Conservation (phyloP, 2,329 filamentous ascomycete species). For the Beauveria varroae region DNA sequence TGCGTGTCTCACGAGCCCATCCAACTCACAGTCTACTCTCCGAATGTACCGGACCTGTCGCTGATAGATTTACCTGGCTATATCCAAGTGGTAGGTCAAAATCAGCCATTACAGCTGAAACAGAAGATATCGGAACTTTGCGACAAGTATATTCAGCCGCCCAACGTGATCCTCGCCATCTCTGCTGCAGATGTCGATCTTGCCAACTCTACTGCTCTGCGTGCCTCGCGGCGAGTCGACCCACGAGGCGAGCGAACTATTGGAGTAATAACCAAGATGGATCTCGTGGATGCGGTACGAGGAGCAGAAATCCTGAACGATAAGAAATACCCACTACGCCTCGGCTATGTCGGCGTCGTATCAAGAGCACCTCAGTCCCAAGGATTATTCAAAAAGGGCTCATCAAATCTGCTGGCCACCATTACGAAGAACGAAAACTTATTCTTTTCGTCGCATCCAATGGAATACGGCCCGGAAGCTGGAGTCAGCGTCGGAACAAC, state of each 20-base stretch:
- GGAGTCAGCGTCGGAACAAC: conserved; percentile 74
- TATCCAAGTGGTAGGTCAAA: conserved; percentile 87
- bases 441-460: conserved; percentile 77
- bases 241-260: conserved; percentile 93
- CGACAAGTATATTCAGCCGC: conserved; percentile 94
- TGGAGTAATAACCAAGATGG: conserved; percentile 99
- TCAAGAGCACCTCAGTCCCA: conserved; percentile 65
- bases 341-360: conserved; percentile 94
- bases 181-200: conserved; percentile 96
- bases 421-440: conserved; percentile 84
- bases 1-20: conserved; percentile 97
- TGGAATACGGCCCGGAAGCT: conserved; percentile 67
- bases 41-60: conserved; percentile 89
- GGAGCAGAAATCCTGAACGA: conserved; percentile 75
- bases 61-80: conserved; percentile 95
- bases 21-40: conserved; percentile 89
- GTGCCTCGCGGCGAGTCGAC: conserved; percentile 85
- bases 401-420: conserved; percentile 67
- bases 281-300: conserved; percentile 77
- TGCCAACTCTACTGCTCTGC: conserved; percentile 87
- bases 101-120: conserved; percentile 86
- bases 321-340: conserved; percentile 85
- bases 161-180: conserved; percentile 94
- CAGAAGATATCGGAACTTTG: conserved; percentile 94
- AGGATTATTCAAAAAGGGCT: conserved; percentile 77